phyloP scores from a whole-genome alignment of 768 basidiomycete species.

The Roridomyces roridus region DNA sequence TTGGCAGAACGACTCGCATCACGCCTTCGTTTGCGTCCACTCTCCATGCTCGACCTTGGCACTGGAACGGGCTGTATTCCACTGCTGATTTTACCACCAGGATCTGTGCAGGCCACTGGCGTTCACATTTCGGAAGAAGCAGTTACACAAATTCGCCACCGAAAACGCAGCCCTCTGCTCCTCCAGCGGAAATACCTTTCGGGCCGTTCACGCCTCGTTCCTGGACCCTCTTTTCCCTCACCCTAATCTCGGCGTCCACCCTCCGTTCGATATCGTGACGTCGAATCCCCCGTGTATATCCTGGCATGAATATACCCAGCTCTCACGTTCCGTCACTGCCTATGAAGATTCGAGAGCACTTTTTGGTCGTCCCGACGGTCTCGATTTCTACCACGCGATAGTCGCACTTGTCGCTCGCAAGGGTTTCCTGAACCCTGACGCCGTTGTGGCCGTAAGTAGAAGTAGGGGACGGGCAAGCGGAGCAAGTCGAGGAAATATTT shows the following conservation, averaged over 20 bases:
- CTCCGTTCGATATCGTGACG: slow-evolving; percentile 79
- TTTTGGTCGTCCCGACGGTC: slow-evolving; percentile 68
- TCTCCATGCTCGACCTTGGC: slow-evolving; percentile 82
- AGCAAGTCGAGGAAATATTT: slow-evolving; percentile 65
- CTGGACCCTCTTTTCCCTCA: slow-evolving; percentile 51
- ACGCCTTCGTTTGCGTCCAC: slow-evolving; percentile 40
- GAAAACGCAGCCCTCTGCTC: slow-evolving; percentile 54
- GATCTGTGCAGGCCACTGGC: slow-evolving; percentile 60
- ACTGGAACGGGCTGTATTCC: slow-evolving; percentile 95
- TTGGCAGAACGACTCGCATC: slow-evolving; percentile 61
- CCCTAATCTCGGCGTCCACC: slow-evolving; percentile 36
- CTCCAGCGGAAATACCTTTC: slow-evolving; percentile 47
- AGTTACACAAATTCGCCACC: slow-evolving; percentile 49
- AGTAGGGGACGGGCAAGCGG: slow-evolving; percentile 77
- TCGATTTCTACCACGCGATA: slow-evolving; percentile 77
- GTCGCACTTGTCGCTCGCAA: slow-evolving; percentile 58
- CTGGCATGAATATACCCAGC: slow-evolving; percentile 59
- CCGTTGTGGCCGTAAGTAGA: slow-evolving; percentile 79
- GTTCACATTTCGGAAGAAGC: slow-evolving; percentile 76
- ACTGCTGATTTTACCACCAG: slow-evolving; percentile 74
- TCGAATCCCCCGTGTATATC: slow-evolving; percentile 91
- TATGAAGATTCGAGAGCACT: slow-evolving; percentile 87
- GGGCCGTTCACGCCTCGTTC: slow-evolving; percentile 45
- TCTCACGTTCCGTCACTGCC: slow-evolving; percentile 72
- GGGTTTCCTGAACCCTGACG: slow-evolving; percentile 58